A percentile compares a stretch with the other conserved stretches of the same genome.
Evolutionary conservation across 805 yeast genomes (phyloP).

Genomic region (Zygoascus flipseniorum): DNA sequence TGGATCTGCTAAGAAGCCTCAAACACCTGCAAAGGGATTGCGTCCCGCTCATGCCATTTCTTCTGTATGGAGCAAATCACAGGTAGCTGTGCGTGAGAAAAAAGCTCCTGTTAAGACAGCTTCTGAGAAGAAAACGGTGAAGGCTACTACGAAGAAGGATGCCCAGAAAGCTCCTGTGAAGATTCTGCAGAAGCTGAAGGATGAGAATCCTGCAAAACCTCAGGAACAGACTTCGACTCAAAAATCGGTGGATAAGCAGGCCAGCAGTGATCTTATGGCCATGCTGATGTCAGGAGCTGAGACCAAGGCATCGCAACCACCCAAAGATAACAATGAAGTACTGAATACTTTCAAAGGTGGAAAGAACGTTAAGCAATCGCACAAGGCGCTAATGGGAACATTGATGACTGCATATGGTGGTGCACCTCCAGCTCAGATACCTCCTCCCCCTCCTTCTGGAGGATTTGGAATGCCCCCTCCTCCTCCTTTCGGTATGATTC

Average conservation of each 20-base stretch:
- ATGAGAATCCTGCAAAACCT: not conserved
- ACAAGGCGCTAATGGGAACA: slow-evolving; percentile 15
- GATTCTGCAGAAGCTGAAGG: slow-evolving; percentile 6
- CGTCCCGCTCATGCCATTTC: not conserved
- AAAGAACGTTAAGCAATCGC: slow-evolving; percentile 10
- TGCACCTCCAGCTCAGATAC: slow-evolving; percentile 10
- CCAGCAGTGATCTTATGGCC: slow-evolving; percentile 16
- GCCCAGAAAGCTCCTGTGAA: slow-evolving; percentile 5
- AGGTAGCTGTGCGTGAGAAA: not conserved
- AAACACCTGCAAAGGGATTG: not conserved
- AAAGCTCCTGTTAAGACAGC: slow-evolving; percentile 4
- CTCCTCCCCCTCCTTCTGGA: slow-evolving; percentile 9
- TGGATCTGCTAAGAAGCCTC: not conserved
- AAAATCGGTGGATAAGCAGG: slow-evolving; percentile 16
- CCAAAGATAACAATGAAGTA: slow-evolving; percentile 11
- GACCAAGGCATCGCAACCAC: not conserved
- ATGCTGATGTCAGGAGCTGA: slow-evolving; percentile 5
- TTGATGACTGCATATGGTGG: slow-evolving; percentile 14
- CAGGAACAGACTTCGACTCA: not conserved
- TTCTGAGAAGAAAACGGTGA: slow-evolving; percentile 3
- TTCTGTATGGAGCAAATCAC: slow-evolving; percentile 1
- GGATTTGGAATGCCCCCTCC: slow-evolving; percentile 10
- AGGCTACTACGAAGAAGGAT: not conserved
- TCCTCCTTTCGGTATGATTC: slow-evolving; percentile 23
- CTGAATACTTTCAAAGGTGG: slow-evolving; percentile 12